phyloP scores from a whole-genome alignment of 108 stramenopile species.

The Nannochloropsis gaditana region DNA sequence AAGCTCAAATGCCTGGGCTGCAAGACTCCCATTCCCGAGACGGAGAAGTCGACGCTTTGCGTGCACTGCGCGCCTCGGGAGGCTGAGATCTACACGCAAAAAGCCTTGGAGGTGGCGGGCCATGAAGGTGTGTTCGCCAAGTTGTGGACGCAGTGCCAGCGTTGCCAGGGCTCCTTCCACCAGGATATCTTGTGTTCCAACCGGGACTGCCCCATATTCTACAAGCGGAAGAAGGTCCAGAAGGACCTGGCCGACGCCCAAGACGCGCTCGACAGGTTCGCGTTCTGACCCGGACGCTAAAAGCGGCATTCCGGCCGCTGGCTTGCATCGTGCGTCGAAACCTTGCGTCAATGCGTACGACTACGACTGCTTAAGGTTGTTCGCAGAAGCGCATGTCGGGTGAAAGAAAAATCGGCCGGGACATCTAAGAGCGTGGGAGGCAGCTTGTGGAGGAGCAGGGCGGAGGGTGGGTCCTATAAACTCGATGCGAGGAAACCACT shows the following conservation, averaged over 20 bases:
- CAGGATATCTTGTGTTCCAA: slow-evolving; percentile 89
- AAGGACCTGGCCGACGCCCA: slow-evolving; percentile 83
- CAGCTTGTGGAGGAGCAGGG: no score
- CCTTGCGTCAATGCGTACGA: no score
- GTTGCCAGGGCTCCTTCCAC: slow-evolving; percentile 95
- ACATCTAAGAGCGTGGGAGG: no score
- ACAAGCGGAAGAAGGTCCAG: slow-evolving; percentile 96
- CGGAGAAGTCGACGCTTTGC: slow-evolving; percentile 74
- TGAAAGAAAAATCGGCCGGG: no score
- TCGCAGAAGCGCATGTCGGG: no score
- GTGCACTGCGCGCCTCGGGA: slow-evolving; percentile 74
- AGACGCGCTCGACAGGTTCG: slow-evolving; percentile 82
- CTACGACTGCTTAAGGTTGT: no score
- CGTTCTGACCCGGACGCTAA: slow-evolving; percentile 50
- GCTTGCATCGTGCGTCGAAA: no score
- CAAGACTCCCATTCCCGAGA: slow-evolving; percentile 72
- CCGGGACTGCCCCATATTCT: slow-evolving; percentile 95
- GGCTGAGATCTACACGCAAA: slow-evolving; percentile 82
- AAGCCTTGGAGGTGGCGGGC: slow-evolving; percentile 69
- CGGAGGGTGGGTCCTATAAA: no score
- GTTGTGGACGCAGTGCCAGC: slow-evolving; percentile 89
- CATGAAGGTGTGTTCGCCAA: slow-evolving; percentile 70
- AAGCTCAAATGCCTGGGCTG: slow-evolving; percentile 92
- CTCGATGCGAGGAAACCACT: no score
- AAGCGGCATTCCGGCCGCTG: no score